phyloP scores from a whole-genome alignment of 2,329 filamentous ascomycete species.

The Pestalotiopsis sp. region DNA sequence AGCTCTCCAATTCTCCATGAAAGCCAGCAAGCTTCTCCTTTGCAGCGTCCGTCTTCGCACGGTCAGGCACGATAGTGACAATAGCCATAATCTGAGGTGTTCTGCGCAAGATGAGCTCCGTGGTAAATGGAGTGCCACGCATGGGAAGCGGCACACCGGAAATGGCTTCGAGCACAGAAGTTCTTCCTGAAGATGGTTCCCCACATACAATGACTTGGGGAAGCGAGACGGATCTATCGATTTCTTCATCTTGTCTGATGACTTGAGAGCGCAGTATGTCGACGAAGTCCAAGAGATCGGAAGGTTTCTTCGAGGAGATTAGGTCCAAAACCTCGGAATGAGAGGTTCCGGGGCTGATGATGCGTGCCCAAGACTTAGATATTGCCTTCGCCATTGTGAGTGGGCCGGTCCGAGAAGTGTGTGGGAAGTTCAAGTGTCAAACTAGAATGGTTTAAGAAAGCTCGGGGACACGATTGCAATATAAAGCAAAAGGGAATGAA shows the following conservation, averaged over 20 bases:
- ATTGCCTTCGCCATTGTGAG: too few relatives aligned
- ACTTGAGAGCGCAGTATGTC: constrained; percentile 40
- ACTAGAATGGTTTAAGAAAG: too few relatives aligned
- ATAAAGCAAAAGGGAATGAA: too few relatives aligned
- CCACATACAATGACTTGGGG: constrained; percentile 60
- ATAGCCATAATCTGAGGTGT: constrained; percentile 33
- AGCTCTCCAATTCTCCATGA: constrained; percentile 27
- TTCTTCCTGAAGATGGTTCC: constrained; percentile 66
- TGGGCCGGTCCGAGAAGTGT: not conserved
- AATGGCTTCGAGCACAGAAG: constrained; percentile 66
- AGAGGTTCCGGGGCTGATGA: too few relatives aligned
- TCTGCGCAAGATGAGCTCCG: constrained; percentile 60
- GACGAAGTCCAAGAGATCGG: constrained; percentile 41
- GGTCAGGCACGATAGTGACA: constrained; percentile 39
- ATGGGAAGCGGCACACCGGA: constrained; percentile 62
- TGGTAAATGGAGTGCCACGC: constrained; percentile 26
- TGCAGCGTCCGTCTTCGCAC: constrained; percentile 27
- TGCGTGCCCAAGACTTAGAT: too few relatives aligned
- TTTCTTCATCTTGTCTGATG: constrained; percentile 25
- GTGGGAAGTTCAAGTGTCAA: not conserved
- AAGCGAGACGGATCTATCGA: constrained; percentile 35
- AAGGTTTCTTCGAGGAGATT: constrained; percentile 28
- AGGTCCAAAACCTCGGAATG: not conserved
- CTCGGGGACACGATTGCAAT: too few relatives aligned
- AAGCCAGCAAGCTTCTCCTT: constrained; percentile 23